Conservation (phyloP, 129 eudicot species). For the Logfia minima region DNA sequence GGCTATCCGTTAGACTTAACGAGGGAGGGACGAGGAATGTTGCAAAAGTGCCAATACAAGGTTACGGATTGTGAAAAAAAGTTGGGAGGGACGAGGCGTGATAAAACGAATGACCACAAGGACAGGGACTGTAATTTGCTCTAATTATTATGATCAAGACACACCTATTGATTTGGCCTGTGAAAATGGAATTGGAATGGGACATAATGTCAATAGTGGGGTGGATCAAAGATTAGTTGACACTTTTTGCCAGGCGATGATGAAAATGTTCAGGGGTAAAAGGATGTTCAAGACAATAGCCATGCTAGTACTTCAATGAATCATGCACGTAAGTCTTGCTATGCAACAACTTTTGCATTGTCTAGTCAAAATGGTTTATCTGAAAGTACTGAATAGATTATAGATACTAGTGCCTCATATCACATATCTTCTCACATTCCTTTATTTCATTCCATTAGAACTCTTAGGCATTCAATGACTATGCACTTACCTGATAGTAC, state of each 20-base stretch:
- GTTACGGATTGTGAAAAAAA: too few species aligned
- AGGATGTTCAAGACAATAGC: neutral
- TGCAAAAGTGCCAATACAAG: too few species aligned
- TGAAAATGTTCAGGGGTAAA: neutral
- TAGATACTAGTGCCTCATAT: neutral
- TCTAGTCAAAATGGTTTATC: neutral
- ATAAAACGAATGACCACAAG: too few species aligned
- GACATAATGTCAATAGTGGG: neutral
- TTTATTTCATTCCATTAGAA: neutral
- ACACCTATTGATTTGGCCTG: neutral
- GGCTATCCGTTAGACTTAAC: too few species aligned
- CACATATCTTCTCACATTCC: neutral
- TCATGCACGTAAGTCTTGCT: neutral
- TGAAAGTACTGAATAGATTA: neutral
- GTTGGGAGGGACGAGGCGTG: too few species aligned
- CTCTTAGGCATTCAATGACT: neutral
- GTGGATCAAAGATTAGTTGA: neutral
- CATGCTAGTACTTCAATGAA: neutral
- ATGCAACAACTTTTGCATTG: neutral
- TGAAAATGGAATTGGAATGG: neutral
- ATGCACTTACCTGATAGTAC: neutral
- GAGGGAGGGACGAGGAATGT: too few species aligned
- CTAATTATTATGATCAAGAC: neutral
- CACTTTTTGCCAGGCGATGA: neutral
- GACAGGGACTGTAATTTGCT: too few species aligned